Percentiles rank a stretch among this genome's conserved stretches.
Conservation (phyloP, 371 early-diverging fungal species). For the Batrachochytrium dendrobatidis region DNA sequence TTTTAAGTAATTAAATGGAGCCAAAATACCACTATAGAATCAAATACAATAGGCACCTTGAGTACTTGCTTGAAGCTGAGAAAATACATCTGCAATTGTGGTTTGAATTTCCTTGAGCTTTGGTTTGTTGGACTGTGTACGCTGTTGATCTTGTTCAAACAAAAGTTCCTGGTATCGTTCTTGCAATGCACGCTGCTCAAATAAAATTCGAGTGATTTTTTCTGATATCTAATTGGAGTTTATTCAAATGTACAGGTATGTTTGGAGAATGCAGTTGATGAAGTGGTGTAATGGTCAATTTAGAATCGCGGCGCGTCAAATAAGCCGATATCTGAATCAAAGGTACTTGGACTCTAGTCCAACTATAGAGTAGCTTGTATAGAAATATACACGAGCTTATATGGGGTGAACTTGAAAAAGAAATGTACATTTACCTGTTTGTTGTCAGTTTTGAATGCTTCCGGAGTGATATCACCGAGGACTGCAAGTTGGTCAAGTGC, state of each 20-base stretch:
- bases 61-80: slow-evolving; percentile 22
- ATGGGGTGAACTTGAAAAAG: no score
- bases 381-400: no score
- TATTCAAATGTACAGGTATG: background rate
- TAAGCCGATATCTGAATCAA: slow-evolving; percentile 1
- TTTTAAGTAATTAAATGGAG: no score
- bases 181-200: slow-evolving; percentile 30
- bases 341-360: no score
- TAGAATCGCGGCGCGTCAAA: background rate
- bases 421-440: slow-evolving; percentile 19
- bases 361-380: no score
- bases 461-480: slow-evolving; percentile 36
- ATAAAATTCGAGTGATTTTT: slow-evolving; percentile 25
- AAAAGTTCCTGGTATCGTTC: slow-evolving; percentile 29
- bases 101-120: slow-evolving; percentile 28
- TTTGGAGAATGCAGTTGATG: slow-evolving; percentile 8
- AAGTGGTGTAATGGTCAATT: background rate
- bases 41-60: slow-evolving; percentile 19
- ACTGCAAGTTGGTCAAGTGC: slow-evolving; percentile 44
- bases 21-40: background rate
- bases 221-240: slow-evolving; percentile 17
- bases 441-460: slow-evolving; percentile 19
- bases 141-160: slow-evolving; percentile 27
- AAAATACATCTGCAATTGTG: slow-evolving; percentile 26
- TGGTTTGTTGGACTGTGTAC: slow-evolving; percentile 28